Base-by-base conservation (phyloP, 306 rosid species). In the Glycine tomentella region DNA sequence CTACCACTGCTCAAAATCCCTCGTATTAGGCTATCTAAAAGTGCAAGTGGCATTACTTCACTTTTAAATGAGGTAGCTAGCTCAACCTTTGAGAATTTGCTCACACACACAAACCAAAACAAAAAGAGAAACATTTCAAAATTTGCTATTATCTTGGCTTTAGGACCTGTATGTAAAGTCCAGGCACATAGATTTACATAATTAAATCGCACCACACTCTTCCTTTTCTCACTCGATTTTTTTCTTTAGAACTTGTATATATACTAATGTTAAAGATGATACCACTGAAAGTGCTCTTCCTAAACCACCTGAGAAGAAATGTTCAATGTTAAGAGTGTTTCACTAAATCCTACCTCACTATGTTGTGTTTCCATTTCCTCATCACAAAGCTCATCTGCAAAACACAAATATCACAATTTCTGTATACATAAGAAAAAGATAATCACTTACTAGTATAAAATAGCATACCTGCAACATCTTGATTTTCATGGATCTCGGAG, bases 401-500 rank as follows among this genome's bases (percentile, higher is more conserved):
- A 88, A 38, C 50, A 78, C 57, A 14, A 15, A 56, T 53, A 69
- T 11, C 50, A 69, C 50, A 13, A 14, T 57, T 57, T 11, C 17
- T 7, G 61, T 14, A 3, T 38, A 81, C 42, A 48, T 17, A 33
- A 33, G 40, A 42, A 61, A 25, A 56, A 46, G 42, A 48, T n/a
- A 45, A 15, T 72, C 33, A 65, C 40, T 3, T 14, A 8, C 49
- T 16, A 13, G 33, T 45, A 55, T 40, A n/a, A 56, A 61, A 73
- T 42, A 79, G 63, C 82, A 63, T 86, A 93, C 99, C 99, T 14
- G 99, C 98, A 87, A 95, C 93, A 85, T 95, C 99, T 79, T 98
- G 92, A 82, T 95, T 91, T 89, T 95, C 97, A 36, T 95, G 96
- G 83, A 93, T 89, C 82, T 95, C 90, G 5, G 98, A 89, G 87